These are phyloP conservation scores for Dioszegia aurantiaca DNA, from an alignment of 768 basidiomycete genomes.

Conservation along the genomic window DNA sequence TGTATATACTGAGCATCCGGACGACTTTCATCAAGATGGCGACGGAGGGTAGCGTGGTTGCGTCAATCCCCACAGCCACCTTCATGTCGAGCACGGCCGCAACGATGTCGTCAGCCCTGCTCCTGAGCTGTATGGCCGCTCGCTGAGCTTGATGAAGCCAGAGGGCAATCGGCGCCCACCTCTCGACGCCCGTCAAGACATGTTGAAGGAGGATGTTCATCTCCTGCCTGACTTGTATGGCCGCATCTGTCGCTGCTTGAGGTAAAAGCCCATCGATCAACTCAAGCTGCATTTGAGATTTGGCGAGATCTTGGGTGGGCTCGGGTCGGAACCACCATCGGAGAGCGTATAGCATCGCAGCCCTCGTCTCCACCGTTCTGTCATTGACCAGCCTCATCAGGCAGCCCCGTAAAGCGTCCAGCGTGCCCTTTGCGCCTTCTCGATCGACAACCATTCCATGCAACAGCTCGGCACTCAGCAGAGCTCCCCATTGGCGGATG, in stretches of 20 bases:
- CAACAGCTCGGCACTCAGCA: slow-evolving; percentile 33
- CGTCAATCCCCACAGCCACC: background rate
- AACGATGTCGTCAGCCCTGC: background rate
- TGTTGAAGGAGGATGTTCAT: slow-evolving; percentile 24
- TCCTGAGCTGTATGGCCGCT: background rate
- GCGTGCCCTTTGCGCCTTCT: slow-evolving; percentile 7
- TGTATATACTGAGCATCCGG: slow-evolving; percentile 7
- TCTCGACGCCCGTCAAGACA: slow-evolving; percentile 15
- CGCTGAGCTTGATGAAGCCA: slow-evolving; percentile 20
- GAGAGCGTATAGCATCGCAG: slow-evolving; percentile 39
- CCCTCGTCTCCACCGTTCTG: slow-evolving; percentile 31
- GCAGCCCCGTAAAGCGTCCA: slow-evolving; percentile 15
- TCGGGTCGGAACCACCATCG: slow-evolving; percentile 25
- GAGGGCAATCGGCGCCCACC: slow-evolving; percentile 22
- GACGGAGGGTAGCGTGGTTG: background rate
- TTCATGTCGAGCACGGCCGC: background rate
- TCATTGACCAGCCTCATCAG: slow-evolving; percentile 23
- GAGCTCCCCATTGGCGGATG: slow-evolving; percentile 44
- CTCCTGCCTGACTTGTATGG: slow-evolving; percentile 39
- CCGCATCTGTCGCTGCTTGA: slow-evolving; percentile 24
- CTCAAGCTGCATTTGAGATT: background rate
- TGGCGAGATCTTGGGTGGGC: background rate
- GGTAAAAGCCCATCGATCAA: slow-evolving; percentile 2
- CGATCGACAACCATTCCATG: slow-evolving; percentile 18
- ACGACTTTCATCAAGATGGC: background rate